Evolutionary conservation across 345 rosid genomes (phyloP).

Genomic region (Citrus maxima): DNA sequence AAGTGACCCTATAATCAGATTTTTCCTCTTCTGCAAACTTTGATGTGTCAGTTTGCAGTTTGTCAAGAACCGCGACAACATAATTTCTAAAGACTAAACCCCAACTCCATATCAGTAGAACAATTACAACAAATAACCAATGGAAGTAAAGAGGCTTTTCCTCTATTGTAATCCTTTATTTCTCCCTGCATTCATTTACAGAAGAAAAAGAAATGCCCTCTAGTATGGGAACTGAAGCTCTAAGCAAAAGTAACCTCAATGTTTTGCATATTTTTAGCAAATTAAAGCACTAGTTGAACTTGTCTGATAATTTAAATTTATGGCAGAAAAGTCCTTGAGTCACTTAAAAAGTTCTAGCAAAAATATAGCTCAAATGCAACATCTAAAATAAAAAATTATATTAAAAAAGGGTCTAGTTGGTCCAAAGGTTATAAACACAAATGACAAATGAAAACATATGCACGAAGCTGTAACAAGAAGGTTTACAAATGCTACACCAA

Average conservation of each 20-base stretch:
- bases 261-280: background rate
- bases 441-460: background rate
- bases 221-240: background rate
- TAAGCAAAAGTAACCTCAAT: background rate
- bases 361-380: background rate
- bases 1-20: background rate
- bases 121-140: background rate
- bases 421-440: background rate
- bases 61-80: background rate
- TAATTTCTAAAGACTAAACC: background rate
- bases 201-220: too few species aligned
- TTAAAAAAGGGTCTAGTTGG: background rate
- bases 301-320: background rate
- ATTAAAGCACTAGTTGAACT: background rate
- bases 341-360: background rate
- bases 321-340: background rate
- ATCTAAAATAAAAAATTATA: background rate
- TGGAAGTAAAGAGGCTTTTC: background rate
- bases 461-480: background rate
- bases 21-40: background rate
- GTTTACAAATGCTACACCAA: background rate
- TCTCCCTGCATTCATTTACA: background rate
- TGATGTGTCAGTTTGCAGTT: background rate
- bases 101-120: background rate
- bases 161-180: background rate